Conservation (phyloP, 1,139 yeast species). For the Protomyces gravidus region DNA sequence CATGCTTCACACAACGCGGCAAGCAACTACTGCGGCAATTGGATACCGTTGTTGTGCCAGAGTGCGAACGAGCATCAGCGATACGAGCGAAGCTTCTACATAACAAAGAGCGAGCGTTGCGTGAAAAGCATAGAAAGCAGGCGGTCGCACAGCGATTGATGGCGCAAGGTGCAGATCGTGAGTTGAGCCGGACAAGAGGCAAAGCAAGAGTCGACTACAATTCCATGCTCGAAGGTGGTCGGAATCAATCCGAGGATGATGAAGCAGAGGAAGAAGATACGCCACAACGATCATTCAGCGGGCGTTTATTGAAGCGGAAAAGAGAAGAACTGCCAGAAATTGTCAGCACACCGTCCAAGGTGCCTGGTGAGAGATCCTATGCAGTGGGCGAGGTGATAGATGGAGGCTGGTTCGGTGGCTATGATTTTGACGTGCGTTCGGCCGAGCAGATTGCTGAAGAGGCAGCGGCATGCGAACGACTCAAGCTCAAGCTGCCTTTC, state of each 20-base stretch:
- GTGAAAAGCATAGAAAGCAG: conserved; percentile 34
- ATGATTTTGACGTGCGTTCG: neutral
- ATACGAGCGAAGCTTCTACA: conserved; percentile 34
- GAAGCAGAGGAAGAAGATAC: conserved; percentile 12
- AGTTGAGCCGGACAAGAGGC: conserved; percentile 41
- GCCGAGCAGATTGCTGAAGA: neutral
- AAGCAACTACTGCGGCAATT: neutral
- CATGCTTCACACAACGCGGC: conserved; percentile 3
- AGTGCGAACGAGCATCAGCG: conserved; percentile 36
- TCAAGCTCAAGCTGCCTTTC: neutral
- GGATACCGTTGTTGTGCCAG: conserved; percentile 32
- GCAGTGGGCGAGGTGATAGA: neutral
- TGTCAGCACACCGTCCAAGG: neutral
- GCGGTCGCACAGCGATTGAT: conserved; percentile 34
- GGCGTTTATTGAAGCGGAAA: neutral
- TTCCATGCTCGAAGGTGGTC: conserved; percentile 30
- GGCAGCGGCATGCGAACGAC: neutral
- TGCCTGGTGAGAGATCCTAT: neutral
- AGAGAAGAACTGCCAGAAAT: neutral
- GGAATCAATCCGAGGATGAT: conserved; percentile 35
- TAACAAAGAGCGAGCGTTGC: conserved; percentile 31
- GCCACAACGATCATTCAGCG: neutral
- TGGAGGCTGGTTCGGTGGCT: neutral
- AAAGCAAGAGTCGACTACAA: conserved; percentile 40
- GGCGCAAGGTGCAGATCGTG: conserved; percentile 39